These are phyloP conservation scores for Cutaneotrichosporon arboriforme DNA, from an alignment of 1,284 basidiomycete genomes.

Conservation along the genomic window DNA sequence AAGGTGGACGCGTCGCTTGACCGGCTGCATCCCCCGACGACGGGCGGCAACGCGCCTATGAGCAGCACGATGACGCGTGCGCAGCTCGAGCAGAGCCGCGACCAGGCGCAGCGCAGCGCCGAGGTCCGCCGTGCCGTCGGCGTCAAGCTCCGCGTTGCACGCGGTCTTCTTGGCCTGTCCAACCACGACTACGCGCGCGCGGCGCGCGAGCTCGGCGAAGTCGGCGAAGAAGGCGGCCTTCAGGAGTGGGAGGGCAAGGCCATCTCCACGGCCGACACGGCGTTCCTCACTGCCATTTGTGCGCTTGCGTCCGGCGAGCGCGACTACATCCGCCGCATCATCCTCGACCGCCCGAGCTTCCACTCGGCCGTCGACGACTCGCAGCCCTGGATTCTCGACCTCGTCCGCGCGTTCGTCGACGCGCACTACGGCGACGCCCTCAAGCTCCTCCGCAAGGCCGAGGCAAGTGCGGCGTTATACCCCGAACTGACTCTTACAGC, in stretches of 20 bases:
- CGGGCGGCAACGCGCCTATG: neutral
- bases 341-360: slow-evolving; percentile 36
- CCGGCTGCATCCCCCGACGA: slow-evolving; percentile 27
- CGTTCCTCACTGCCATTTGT: slow-evolving; percentile 31
- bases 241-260: slow-evolving; percentile 39
- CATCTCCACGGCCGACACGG: slow-evolving; percentile 34
- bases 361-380: slow-evolving; percentile 31
- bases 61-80: slow-evolving; percentile 29
- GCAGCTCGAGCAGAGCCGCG: slow-evolving; percentile 31
- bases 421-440: slow-evolving; percentile 37
- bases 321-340: slow-evolving; percentile 23
- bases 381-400: slow-evolving; percentile 33
- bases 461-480: slow-evolving; percentile 22
- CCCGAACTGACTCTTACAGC: slow-evolving; percentile 14
- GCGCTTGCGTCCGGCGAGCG: slow-evolving; percentile 28
- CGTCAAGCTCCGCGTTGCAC: slow-evolving; percentile 31
- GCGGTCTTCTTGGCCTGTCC: slow-evolving; percentile 26
- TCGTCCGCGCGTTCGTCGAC: slow-evolving; percentile 35
- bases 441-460: slow-evolving; percentile 20
- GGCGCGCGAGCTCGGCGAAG: slow-evolving; percentile 27
- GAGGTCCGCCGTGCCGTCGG: slow-evolving; percentile 23
- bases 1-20: slow-evolving; percentile 39
- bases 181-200: slow-evolving; percentile 25
- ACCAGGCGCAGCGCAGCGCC: slow-evolving; percentile 20
- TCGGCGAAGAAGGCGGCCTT: slow-evolving; percentile 37